phyloP scores from a whole-genome alignment of 1,139 yeast species.

The Yamadazyma kanchanaburiensis region DNA sequence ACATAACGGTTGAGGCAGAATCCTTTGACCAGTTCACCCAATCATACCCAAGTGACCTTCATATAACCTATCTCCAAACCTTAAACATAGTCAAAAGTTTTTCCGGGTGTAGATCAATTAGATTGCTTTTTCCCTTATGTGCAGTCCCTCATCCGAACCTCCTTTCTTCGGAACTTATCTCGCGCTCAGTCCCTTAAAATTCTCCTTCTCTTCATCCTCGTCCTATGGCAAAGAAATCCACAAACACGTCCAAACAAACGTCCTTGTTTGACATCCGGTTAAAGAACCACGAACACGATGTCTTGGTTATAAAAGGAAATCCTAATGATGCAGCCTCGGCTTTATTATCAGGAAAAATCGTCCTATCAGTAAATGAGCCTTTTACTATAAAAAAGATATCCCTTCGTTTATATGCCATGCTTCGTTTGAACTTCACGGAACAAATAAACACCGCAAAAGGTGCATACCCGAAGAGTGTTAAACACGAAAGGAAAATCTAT shows the following conservation, averaged over 20 bases:
- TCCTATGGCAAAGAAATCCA: constrained; percentile 12
- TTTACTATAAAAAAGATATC: constrained; percentile 61
- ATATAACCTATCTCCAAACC: too few relatives aligned
- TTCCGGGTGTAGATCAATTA: too few relatives aligned
- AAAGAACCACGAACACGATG: constrained; percentile 71
- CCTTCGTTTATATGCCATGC: constrained; percentile 61
- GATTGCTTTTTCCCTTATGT: too few relatives aligned
- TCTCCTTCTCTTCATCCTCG: not conserved
- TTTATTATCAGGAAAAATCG: constrained; percentile 72
- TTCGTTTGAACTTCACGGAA: constrained; percentile 61
- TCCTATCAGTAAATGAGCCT: constrained; percentile 74
- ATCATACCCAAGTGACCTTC: too few relatives aligned
- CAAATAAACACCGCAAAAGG: constrained; percentile 44
- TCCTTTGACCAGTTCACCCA: too few relatives aligned
- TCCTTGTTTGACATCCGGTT: constrained; percentile 62
- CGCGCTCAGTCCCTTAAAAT: not conserved
- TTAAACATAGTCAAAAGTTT: too few relatives aligned
- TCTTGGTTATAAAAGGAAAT: constrained; percentile 74
- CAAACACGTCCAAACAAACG: constrained; percentile 22
- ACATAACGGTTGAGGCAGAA: too few relatives aligned
- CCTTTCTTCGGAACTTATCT: too few relatives aligned
- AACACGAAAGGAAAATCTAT: constrained; percentile 63
- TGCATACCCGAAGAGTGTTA: constrained; percentile 43
- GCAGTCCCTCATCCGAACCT: too few relatives aligned
- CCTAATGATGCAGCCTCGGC: constrained; percentile 78